These are phyloP conservation scores for Piedraia hortae DNA, from an alignment of 2,329 filamentous ascomycete species.

Conservation along the genomic window DNA sequence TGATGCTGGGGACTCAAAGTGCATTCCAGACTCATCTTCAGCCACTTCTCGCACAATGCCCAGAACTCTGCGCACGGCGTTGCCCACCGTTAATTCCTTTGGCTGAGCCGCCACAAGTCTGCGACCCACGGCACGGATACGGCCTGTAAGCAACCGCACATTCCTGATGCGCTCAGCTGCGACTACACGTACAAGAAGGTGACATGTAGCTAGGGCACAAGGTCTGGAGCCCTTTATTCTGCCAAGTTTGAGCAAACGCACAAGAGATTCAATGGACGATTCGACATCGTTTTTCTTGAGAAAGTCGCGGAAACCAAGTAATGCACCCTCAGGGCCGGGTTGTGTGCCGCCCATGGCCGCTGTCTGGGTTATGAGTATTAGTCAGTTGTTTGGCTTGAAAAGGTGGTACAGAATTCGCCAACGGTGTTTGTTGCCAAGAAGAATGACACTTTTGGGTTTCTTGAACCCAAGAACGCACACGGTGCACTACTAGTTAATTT, in stretches of 20 bases:
- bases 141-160: slow-evolving; percentile 49
- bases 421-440: not conserved
- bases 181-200: slow-evolving; percentile 67
- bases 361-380: no score
- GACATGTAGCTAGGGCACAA: slow-evolving; percentile 74
- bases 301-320: slow-evolving; percentile 53
- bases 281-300: slow-evolving; percentile 52
- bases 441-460: not conserved
- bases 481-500: no score
- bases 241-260: slow-evolving; percentile 65
- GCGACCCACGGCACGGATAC: slow-evolving; percentile 52
- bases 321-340: no score
- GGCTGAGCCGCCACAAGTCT: slow-evolving; percentile 62
- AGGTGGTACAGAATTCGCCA: not conserved
- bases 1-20: slow-evolving; percentile 7
- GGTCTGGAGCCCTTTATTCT: slow-evolving; percentile 71
- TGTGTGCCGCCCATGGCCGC: no score
- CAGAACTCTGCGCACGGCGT: slow-evolving; percentile 73
- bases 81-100: slow-evolving; percentile 73
- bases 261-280: slow-evolving; percentile 54
- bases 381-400: no score
- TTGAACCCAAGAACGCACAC: no score
- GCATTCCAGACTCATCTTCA: slow-evolving; percentile 23
- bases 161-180: slow-evolving; percentile 54
- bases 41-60: slow-evolving; percentile 80